Evolutionary conservation across 2,329 filamentous ascomycete genomes (phyloP), one percentile per base, ranked within the genome.

Genomic region (Mycosphaerella sp.): DNA sequence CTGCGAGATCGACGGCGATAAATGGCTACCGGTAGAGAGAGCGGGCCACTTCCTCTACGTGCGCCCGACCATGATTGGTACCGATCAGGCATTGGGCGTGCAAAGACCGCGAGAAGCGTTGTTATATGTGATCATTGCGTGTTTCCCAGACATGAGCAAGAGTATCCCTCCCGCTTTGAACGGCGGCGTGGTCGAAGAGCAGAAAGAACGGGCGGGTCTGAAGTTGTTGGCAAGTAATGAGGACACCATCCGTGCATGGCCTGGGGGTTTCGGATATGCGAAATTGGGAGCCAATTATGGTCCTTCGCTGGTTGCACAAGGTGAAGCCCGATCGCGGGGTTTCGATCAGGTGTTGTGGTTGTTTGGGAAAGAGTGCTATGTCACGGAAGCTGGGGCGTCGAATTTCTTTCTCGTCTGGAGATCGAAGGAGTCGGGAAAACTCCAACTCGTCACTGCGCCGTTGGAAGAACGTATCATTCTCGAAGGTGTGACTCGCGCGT

Each of bases 221-320:
- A 84, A 80, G 62, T 79, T 95, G 41, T 80, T 91, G 65, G 91
- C 89, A 0, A 87, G 81, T 41, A 79, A 81, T 49, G 82, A 90
- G 59, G 87, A 95, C 68, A 87, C 85, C 75, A 83, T 95, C 52
- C 85, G 90, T 59, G 89, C 90, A 10, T 96, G 90, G 90, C 89
- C 88, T 16, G 90, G 90, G 55, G 90, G 91, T 8, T 95, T 94
- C 68, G 90, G 90, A 0, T 90, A 86, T 66, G 89, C 89, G 54
- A 96, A 96, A 73, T 80, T 96, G 30, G 90, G 90, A 49, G 90
- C 90, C 55, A 96, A 95, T 75, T 96, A 95, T 69, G 90, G 90
- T 0, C 90, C 90, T 14, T 84, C 81, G 16, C 77, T 96, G 48
- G 76, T 88, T 48, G 87, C 88, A 3, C 89, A 89, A 43, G 78